Percentiles rank a stretch among this genome's conserved stretches.
Evolutionary conservation across 768 basidiomycete species (phyloP).

Genomic region (Xerocomellus dryophilus): DNA sequence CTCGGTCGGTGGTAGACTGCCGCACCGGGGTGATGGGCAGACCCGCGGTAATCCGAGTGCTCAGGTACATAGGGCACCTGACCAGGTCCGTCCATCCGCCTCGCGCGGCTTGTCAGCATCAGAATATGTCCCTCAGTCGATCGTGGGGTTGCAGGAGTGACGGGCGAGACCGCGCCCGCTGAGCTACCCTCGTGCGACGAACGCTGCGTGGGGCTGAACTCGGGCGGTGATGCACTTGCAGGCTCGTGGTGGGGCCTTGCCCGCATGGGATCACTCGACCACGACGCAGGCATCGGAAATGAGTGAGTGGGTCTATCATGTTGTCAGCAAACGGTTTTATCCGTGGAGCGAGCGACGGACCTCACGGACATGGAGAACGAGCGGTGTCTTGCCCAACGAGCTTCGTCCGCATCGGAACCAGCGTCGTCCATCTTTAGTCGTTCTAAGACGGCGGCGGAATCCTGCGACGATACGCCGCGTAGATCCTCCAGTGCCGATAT

Average conservation of each 20-base stretch:
- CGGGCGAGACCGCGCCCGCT: conserved; percentile 49
- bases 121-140: conserved; percentile 32
- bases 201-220: conserved; percentile 26
- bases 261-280: conserved; percentile 25
- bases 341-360: conserved; percentile 15
- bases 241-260: conserved; percentile 18
- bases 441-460: conserved; percentile 64
- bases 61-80: conserved; percentile 10
- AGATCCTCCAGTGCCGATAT: conserved; percentile 68
- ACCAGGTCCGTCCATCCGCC: conserved; percentile 9
- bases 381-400: conserved; percentile 41
- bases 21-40: conserved; percentile 3
- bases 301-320: conserved; percentile 15
- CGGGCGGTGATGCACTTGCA: conserved; percentile 11
- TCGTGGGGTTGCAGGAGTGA: conserved; percentile 50
- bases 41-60: conserved; percentile 14
- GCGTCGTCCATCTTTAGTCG: conserved; percentile 58
- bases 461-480: conserved; percentile 47
- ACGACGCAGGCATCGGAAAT: conserved; percentile 22
- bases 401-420: conserved; percentile 16
- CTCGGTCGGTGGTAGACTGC: conserved; percentile 13
- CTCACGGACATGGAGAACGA: conserved; percentile 42
- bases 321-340: not conserved
- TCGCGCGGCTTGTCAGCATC: conserved; percentile 15
- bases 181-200: conserved; percentile 46